These are phyloP conservation scores for Papilionanthe hybrid DNA, from an alignment of 116 monocot genomes.

Conservation along the genomic window DNA sequence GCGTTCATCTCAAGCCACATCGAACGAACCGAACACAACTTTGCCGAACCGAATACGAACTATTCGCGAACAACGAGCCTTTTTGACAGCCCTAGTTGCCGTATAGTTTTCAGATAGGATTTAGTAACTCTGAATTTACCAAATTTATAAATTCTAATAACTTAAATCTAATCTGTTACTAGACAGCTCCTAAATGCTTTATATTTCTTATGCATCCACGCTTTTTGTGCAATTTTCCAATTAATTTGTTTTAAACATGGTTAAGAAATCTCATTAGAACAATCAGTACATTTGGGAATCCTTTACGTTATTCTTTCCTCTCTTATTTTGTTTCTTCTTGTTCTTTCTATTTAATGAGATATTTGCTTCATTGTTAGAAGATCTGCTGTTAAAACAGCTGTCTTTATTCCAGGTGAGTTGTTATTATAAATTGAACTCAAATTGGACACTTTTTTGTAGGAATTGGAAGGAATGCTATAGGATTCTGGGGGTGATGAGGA, in stretches of 20 bases:
- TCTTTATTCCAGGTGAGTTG: not conserved
- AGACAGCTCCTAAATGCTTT: not conserved
- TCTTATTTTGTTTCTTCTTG: not conserved
- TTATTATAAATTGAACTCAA: not conserved
- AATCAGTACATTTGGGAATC: not conserved
- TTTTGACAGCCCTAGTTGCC: too few species aligned
- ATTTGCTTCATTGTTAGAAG: not conserved
- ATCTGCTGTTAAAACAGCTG: not conserved
- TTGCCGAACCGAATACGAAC: too few species aligned
- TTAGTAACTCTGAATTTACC: too few species aligned
- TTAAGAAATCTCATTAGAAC: not conserved
- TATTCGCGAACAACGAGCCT: too few species aligned
- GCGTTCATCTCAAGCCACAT: too few species aligned
- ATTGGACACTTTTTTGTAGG: slow-evolving; percentile 6
- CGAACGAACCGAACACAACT: too few species aligned
- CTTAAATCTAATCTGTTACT: too few species aligned
- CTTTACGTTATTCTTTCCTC: not conserved
- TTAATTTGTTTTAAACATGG: not conserved
- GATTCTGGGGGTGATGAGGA: not conserved
- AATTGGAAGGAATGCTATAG: not conserved
- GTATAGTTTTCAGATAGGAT: too few species aligned
- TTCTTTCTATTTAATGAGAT: slow-evolving; percentile 3
- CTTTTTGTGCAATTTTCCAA: not conserved
- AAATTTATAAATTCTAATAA: too few species aligned
- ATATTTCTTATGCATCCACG: not conserved